A percentile compares a stretch with the other conserved stretches of the same genome.
Evolutionary conservation across 768 basidiomycete species (phyloP).

Genomic region (Boletus insuetus): DNA sequence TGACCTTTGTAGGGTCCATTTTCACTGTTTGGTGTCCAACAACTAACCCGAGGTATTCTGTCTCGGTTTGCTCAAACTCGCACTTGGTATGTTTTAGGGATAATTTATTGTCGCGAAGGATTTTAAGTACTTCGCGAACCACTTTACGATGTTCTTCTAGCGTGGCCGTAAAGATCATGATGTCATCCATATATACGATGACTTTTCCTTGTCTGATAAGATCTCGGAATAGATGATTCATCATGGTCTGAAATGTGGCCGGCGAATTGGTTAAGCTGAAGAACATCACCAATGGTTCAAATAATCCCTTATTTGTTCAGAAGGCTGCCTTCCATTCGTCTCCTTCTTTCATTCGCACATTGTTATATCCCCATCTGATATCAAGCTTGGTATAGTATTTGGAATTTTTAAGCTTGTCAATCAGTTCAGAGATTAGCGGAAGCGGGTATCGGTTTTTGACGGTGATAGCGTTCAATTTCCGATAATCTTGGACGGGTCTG

Average conservation of each 20-base stretch:
- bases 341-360: constrained; percentile 25
- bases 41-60: not conserved
- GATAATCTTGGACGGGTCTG: not conserved
- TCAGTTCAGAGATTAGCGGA: constrained; percentile 7
- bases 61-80: not conserved
- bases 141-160: constrained; percentile 28
- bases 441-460: not conserved
- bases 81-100: constrained; percentile 1
- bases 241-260: constrained; percentile 25
- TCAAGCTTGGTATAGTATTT: constrained; percentile 30
- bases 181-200: constrained; percentile 40
- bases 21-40: not conserved
- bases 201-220: constrained; percentile 14
- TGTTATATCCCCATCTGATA: constrained; percentile 34
- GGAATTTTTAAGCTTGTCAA: constrained; percentile 20
- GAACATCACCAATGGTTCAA: constrained; percentile 4
- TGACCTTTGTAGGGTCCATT: not conserved
- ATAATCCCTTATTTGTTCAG: not conserved
- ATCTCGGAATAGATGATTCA: constrained; percentile 21
- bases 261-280: constrained; percentile 5
- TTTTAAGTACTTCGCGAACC: not conserved
- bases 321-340: constrained; percentile 36
- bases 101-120: not conserved
- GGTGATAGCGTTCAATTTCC: not conserved
- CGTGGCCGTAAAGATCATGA: constrained; percentile 32